A percentile compares a stretch with the other conserved stretches of the same genome.
Evolutionary conservation across 2,329 filamentous ascomycete genomes (phyloP).

Genomic region (Paecilomyces formosus): DNA sequence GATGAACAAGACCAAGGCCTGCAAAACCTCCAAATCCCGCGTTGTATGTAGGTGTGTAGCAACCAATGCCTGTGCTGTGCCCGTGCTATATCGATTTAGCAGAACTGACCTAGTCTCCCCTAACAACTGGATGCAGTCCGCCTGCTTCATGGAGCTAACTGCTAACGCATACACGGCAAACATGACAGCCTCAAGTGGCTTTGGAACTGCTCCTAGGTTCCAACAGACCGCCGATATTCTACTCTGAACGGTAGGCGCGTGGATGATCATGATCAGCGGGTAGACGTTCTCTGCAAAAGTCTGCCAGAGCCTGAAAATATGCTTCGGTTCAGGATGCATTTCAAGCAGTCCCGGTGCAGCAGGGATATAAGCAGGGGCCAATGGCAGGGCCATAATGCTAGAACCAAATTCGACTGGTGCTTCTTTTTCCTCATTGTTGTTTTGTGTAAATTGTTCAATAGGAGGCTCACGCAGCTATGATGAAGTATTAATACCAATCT

Average conservation of each 20-base stretch:
- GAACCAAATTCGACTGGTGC: no score
- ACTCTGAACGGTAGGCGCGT: slow-evolving; percentile 17
- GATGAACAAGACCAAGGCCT: slow-evolving; percentile 53
- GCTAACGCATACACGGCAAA: slow-evolving; percentile 26
- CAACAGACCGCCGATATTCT: slow-evolving; percentile 15
- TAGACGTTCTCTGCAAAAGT: slow-evolving; percentile 17
- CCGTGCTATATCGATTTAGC: slow-evolving; percentile 13
- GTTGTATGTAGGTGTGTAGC: slow-evolving; percentile 13
- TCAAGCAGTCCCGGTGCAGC: neutral
- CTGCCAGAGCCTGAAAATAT: slow-evolving; percentile 17
- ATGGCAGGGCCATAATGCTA: no score
- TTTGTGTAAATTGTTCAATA: no score
- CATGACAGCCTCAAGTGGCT: slow-evolving; percentile 20
- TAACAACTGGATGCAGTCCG: slow-evolving; percentile 12
- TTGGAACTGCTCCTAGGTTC: slow-evolving; percentile 10
- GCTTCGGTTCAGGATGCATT: slow-evolving; percentile 11
- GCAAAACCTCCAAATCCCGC: slow-evolving; percentile 49
- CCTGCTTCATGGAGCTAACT: slow-evolving; percentile 20
- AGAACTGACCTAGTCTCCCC: slow-evolving; percentile 14
- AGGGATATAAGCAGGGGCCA: no score
- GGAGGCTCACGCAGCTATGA: no score
- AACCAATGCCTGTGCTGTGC: slow-evolving; percentile 12
- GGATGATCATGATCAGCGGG: slow-evolving; percentile 17
- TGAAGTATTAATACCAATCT: no score
- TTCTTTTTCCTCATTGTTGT: no score